These are phyloP conservation scores for Galerina sulciceps DNA, from an alignment of 768 basidiomycete species.

Conservation along the genomic window DNA sequence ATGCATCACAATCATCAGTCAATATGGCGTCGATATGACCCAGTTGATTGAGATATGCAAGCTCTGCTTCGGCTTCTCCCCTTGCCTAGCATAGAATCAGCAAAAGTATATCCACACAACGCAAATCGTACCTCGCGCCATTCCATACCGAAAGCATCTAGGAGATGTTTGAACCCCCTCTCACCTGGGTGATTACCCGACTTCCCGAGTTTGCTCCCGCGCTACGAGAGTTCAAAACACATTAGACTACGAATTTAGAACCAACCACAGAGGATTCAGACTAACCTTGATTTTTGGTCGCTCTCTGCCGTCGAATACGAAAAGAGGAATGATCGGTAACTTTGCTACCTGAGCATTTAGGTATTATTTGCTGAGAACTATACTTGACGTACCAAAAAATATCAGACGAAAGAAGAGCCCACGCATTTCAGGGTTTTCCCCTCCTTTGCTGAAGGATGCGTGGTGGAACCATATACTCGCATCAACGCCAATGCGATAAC, in stretches of 20 bases:
- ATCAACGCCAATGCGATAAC: slow-evolving; percentile 68
- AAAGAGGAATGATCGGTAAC: slow-evolving; percentile 65
- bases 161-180: slow-evolving; percentile 54
- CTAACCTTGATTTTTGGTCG: slow-evolving; percentile 67
- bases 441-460: slow-evolving; percentile 56
- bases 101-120: neutral
- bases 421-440: slow-evolving; percentile 75
- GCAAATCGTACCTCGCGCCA: slow-evolving; percentile 50
- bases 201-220: slow-evolving; percentile 41
- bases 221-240: slow-evolving; percentile 11
- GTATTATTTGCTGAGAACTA: no score
- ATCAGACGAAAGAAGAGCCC: slow-evolving; percentile 70
- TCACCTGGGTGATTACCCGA: slow-evolving; percentile 47
- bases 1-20: slow-evolving; percentile 26
- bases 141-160: slow-evolving; percentile 63
- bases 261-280: slow-evolving; percentile 23
- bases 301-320: slow-evolving; percentile 75
- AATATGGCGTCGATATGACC: slow-evolving; percentile 24
- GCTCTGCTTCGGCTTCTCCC: slow-evolving; percentile 27
- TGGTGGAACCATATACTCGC: slow-evolving; percentile 75
- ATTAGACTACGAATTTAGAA: neutral
- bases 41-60: slow-evolving; percentile 22
- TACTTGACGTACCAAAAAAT: slow-evolving; percentile 44
- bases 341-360: slow-evolving; percentile 14
- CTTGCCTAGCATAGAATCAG: slow-evolving; percentile 11